Percentiles rank a stretch among this genome's conserved stretches.
Conservation (phyloP, 305 asterid genomes). For the Solanum hybrid region DNA sequence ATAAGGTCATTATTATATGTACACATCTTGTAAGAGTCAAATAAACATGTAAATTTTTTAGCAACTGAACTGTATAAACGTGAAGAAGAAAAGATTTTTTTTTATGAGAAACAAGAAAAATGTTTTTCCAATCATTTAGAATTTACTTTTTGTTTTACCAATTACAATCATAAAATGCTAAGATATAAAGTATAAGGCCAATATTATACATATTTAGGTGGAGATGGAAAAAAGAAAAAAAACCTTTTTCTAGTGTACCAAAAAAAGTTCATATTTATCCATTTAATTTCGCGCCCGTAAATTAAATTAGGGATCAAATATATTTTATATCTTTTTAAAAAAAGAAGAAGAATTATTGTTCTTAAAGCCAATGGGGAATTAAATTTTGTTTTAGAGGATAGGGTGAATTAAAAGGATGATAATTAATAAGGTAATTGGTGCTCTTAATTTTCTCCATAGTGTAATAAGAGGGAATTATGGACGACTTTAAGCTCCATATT, state of each 20-base stretch:
- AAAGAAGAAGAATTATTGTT: not conserved
- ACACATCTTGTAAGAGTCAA: not conserved
- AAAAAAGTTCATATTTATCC: not conserved
- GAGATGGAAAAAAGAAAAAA: too few species aligned
- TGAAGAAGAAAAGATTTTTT: not conserved
- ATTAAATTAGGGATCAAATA: not conserved
- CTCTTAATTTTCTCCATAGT: not conserved
- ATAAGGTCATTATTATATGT: not conserved
- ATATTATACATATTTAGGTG: not conserved
- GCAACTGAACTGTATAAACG: not conserved
- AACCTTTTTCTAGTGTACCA: not conserved
- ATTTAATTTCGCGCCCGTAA: not conserved
- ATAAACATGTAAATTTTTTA: not conserved
- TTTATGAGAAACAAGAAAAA: not conserved
- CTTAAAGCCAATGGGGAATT: not conserved
- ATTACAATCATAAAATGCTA: not conserved
- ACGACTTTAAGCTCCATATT: not conserved
- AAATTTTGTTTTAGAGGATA: not conserved
- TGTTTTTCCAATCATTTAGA: not conserved
- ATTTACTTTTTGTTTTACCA: not conserved
- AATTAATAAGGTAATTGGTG: constrained; percentile 2
- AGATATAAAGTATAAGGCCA: not conserved
- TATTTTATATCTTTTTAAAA: not conserved
- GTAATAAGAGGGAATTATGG: constrained; percentile 3
- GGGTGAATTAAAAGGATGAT: not conserved